Evolutionary conservation across 495 filamentous ascomycete genomes (phyloP), one percentile per base, ranked within the genome.

Genomic region (Staphylotrichum tortipilum): DNA sequence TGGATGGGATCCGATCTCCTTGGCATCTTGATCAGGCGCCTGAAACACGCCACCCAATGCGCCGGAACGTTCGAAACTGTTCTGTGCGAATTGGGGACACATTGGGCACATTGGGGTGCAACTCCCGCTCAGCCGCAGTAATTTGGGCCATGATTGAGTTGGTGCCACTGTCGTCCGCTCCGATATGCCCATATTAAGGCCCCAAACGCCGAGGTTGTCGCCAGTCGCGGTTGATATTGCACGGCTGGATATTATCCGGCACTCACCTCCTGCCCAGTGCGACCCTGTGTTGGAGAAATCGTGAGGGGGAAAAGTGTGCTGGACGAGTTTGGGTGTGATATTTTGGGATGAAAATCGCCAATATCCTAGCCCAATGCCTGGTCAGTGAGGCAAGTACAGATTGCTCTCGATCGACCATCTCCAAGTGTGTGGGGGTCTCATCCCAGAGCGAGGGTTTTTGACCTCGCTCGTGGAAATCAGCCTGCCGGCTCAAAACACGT

Each of bases 211-310:
- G 44, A 46, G 2, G 24, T 46, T 17, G 36, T 17, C 12, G 28
- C 10, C 29, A 10, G 9, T 44, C 9, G 5, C 11, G 3, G 10
- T 33, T 23, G 35, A 34, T 34, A 46, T 36, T 46, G 31, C 30
- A 14, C 30, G 44, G 30, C 23, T 26, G 17, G 30, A 46, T 7
- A 46, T 46, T 46, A 46, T 26, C 44, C 44, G 44, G 44, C 44
- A 46, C 14, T 24, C 30, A 46, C 18, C 41, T 43, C 41, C 41
- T 10, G 21, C 8, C 6, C 17, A 5, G 35, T 37, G 6, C 6
- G 35, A 37, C 4, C 3, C 7, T 18, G n/a, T 24, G 12, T 26
- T 3, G 38, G n/a, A n/a, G n/a, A n/a, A n/a, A n/a, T n/a, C n/a
- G n/a, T n/a, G n/a, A n/a, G n/a, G n/a, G n/a, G n/a, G n/a, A n/a